Evolutionary conservation across 2,329 filamentous ascomycete genomes (phyloP), one percentile per base, ranked within the genome.

Genomic region (Ophiostoma himal-ulmi): DNA sequence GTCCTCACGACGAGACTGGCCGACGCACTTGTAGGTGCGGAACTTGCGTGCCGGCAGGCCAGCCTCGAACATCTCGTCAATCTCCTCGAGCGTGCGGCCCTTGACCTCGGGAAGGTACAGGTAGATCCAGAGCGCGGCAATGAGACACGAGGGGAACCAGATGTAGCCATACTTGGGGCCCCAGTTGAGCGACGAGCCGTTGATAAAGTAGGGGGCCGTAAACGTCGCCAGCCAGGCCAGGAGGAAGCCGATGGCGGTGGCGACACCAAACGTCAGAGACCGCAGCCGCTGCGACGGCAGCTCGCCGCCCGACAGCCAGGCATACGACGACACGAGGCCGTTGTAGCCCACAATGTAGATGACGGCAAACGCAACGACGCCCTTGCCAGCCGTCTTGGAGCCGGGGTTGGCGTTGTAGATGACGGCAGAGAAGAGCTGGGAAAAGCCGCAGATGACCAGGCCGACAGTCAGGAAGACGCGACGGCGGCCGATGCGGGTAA

Each of bases 161-260:
- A 87, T 85, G 73, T 84, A 87, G 1, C 85, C 82, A 69, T 87
- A 87, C 71, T 83, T 83, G 0, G 85, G 85, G 0, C 85, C 85
- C 85, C 85, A 88, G 73, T 84, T 82, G 54, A 88, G 76, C 0
- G 82, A 76, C 17, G 78, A 76, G 0, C 83, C 83, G 73, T 87
- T 87, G 77, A 88, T 87, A 74, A 88, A 88, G 74, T 87, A 87
- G 0, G 85, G 85, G 1, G 85, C 84, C 0, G 85, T 87, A 73
- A 87, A 87, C 0, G 84, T 86, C 0, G 84, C 83, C 7, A 85
- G 78, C 85, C 85, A 87, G 13, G 85, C 85, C 1, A 83, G 82
- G 11, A 86, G 78, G 76, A 87, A 87, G 0, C 83, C 84, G 30
- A 85, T 77, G 4, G 83, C 82, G 0, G 84, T 82, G 0, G 85